Conservation (phyloP, 305 asterid genomes). For the Andrographis paniculata region DNA sequence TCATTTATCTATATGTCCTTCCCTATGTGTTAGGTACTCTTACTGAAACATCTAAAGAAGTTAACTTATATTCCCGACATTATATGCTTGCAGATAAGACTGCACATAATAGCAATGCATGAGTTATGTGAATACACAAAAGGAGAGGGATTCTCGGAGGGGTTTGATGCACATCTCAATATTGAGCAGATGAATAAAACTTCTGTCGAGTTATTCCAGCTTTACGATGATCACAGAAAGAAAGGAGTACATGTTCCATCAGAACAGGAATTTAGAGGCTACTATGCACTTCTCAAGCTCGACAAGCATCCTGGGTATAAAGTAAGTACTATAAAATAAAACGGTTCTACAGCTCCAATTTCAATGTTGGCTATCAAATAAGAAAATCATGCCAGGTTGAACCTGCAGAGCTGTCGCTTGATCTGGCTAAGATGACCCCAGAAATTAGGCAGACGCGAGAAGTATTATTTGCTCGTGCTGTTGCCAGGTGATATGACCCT, state of each 20-base stretch:
- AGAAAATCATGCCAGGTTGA: conserved; percentile 86
- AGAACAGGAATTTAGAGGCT: conserved; percentile 96
- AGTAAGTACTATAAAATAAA: conserved; percentile 56
- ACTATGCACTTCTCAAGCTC: conserved; percentile 98
- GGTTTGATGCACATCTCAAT: conserved; percentile 98
- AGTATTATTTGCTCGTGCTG: conserved; percentile 90
- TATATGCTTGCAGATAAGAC: conserved; percentile 75
- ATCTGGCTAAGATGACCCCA: conserved; percentile 97
- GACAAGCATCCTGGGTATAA: conserved; percentile 99
- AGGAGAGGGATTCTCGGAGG: conserved; percentile 99
- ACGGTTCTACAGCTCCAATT: conserved; percentile 22
- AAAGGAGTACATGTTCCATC: conserved; percentile 72
- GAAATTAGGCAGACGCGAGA: conserved; percentile 89
- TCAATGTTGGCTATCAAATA: conserved; percentile 33
- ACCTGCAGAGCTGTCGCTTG: conserved; percentile 99
- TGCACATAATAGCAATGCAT: conserved; percentile 97
- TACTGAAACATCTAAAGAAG: conserved; percentile 4
- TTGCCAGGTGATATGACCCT: conserved; percentile 71
- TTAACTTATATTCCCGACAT: conserved; percentile 17
- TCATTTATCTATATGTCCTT: conserved; percentile 10
- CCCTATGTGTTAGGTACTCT: neutral
- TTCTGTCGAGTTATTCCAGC: conserved; percentile 88
- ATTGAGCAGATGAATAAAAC: conserved; percentile 99
- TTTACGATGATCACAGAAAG: conserved; percentile 93
- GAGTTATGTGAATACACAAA: conserved; percentile 92